phyloP scores from a whole-genome alignment of 768 basidiomycete genomes.

The Tremella yokohamensis region DNA sequence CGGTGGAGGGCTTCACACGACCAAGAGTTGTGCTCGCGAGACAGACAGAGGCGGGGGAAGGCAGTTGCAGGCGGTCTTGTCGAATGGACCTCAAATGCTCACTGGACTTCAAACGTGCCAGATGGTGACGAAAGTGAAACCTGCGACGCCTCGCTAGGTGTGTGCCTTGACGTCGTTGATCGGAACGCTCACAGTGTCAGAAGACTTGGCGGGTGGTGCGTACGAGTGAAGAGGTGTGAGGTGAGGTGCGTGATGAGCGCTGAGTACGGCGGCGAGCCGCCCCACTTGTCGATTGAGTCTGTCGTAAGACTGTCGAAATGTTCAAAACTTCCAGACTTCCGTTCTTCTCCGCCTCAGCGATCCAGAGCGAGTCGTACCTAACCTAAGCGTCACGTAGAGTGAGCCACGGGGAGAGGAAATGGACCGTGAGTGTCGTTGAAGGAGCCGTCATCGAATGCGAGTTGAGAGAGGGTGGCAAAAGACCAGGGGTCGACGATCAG shows the following conservation, averaged over 20 bases:
- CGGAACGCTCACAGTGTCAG: constrained; percentile 4
- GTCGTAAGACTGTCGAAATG: neutral
- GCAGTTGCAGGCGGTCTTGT: constrained; percentile 2
- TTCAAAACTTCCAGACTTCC: neutral
- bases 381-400: neutral
- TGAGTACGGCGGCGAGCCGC: no score
- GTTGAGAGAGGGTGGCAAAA: no score
- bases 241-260: neutral
- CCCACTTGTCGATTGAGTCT: neutral
- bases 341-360: neutral
- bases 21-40: neutral
- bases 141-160: neutral
- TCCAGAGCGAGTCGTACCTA: constrained; percentile 6
- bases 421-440: constrained; percentile 1
- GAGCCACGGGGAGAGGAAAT: constrained; percentile 2
- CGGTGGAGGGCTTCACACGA: constrained; percentile 2
- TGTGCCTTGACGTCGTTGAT: neutral
- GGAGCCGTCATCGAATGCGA: no score
- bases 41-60: constrained; percentile 7
- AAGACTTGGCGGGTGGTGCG: neutral
- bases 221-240: neutral
- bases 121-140: no score
- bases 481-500: no score
- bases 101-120: no score
- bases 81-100: neutral